Evolutionary conservation across 2,329 filamentous ascomycete genomes (phyloP).

Genomic region (Cercospora berteroae): DNA sequence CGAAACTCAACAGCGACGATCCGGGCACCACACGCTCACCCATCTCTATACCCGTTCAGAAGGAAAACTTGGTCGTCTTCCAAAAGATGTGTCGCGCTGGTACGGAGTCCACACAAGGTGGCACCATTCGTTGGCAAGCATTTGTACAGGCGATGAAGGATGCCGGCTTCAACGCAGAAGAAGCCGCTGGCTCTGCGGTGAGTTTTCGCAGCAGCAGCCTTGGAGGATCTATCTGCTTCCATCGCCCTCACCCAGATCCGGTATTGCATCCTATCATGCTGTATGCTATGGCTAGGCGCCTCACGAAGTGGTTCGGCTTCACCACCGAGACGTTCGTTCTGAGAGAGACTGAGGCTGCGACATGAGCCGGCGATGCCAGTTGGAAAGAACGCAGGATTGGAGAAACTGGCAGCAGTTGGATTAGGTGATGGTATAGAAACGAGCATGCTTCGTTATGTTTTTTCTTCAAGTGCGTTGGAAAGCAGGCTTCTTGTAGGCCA

Average conservation of each 20-base stretch:
- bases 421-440: background rate
- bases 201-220: constrained; percentile 5
- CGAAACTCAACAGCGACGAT: background rate
- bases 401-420: background rate
- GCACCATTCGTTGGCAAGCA: constrained; percentile 11
- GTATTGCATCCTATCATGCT: constrained; percentile 17
- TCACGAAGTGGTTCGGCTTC: constrained; percentile 20
- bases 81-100: constrained; percentile 4
- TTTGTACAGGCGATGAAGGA: constrained; percentile 16
- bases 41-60: background rate
- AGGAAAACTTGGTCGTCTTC: background rate
- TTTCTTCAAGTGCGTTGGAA: no score
- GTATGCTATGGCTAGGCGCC: constrained; percentile 9
- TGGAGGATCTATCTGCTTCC: constrained; percentile 12
- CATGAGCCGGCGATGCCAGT: background rate
- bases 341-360: constrained; percentile 1
- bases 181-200: constrained; percentile 6
- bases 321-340: constrained; percentile 6
- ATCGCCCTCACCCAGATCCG: constrained; percentile 18
- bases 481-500: no score
- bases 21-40: background rate
- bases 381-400: background rate
- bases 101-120: background rate
- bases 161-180: constrained; percentile 2
- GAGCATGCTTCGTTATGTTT: background rate